Evolutionary conservation across 768 basidiomycete genomes (phyloP), one percentile per base, ranked within the genome.

Genomic region (Filobasidium floriforme): DNA sequence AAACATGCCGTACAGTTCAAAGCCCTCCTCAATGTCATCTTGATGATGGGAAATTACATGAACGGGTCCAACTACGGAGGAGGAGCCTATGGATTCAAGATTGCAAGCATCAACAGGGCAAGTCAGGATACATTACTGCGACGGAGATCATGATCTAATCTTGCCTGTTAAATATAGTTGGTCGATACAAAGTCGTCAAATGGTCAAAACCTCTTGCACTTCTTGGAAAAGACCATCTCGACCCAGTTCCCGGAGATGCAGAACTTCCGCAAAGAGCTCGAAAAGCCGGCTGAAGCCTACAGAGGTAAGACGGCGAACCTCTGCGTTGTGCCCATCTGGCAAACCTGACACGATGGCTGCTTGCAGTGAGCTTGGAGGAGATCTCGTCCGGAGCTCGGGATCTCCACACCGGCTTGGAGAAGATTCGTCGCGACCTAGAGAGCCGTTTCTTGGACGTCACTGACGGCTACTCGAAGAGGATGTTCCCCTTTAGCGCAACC

Each of bases 131-230:
- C 15, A 24, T 22, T 59, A 15, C 28, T 37, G 24, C 52, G 46
- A 22, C n/a, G 11, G 46, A 11, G 5, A 29, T 3, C n/a, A 18
- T 12, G 46, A 51, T 12, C 24, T 51, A 18, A 26, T 7, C 62
- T 54, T 49, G 7, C 29, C 22, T 44, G 32, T 32, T 66, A 37
- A n/a, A 62, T 1, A 59, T 18, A 94, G 92, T 83, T 99, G 62
- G 94, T 96, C 44, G 96, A 99, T 75, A 99, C 94, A 5, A 99
- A 99, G 79, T 94, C 92, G 5, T 85, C 90, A 51, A 88, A 92
- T 74, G 94, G 93, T 66, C 91, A 89, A 14, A 99, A 93, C 0
- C 82, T 98, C 43, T 83, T 99, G 0, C 93, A 98, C 79, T 98
- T 97, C 82, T 79, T 97, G 59, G 93, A 96, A 75, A 83, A 88